Percentiles rank a stretch among this genome's conserved stretches.
Conservation (phyloP, 306 rosid genomes). For the Quercus parvula region DNA sequence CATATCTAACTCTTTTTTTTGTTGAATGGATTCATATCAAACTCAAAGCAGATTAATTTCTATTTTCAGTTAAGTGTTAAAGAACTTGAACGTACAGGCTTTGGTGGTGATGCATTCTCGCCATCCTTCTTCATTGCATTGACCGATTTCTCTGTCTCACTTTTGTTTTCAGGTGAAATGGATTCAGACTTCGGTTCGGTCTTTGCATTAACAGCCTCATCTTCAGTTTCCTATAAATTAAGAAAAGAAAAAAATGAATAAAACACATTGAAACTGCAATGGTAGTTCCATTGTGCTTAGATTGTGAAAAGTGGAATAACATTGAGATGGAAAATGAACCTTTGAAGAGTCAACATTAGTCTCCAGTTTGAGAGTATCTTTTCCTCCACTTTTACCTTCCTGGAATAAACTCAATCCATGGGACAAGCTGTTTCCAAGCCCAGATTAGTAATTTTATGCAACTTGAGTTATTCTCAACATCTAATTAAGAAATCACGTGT, state of each 20-base stretch:
- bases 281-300: not conserved
- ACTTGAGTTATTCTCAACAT: not conserved
- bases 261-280: slow-evolving; percentile 5
- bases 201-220: too few relatives aligned
- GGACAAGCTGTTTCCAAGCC: slow-evolving; percentile 69
- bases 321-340: slow-evolving; percentile 39
- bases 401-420: slow-evolving; percentile 81
- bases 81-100: slow-evolving; percentile 48
- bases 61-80: not conserved
- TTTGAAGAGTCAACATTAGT: slow-evolving; percentile 61
- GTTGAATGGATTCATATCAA: not conserved
- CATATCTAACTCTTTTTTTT: not conserved
- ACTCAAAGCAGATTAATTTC: not conserved
- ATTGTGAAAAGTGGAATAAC: not conserved
- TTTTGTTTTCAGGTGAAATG: slow-evolving; percentile 55
- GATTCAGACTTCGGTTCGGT: slow-evolving; percentile 46
- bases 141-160: slow-evolving; percentile 56
- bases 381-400: slow-evolving; percentile 62
- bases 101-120: slow-evolving; percentile 58
- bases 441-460: slow-evolving; percentile 24
- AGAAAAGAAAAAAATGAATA: slow-evolving; percentile 4
- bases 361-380: slow-evolving; percentile 56
- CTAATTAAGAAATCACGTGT: not conserved
- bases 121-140: slow-evolving; percentile 64
- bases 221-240: slow-evolving; percentile 49